Evolutionary conservation across 1,284 basidiomycete genomes (phyloP).

Genomic region (Gomphus bonarii): DNA sequence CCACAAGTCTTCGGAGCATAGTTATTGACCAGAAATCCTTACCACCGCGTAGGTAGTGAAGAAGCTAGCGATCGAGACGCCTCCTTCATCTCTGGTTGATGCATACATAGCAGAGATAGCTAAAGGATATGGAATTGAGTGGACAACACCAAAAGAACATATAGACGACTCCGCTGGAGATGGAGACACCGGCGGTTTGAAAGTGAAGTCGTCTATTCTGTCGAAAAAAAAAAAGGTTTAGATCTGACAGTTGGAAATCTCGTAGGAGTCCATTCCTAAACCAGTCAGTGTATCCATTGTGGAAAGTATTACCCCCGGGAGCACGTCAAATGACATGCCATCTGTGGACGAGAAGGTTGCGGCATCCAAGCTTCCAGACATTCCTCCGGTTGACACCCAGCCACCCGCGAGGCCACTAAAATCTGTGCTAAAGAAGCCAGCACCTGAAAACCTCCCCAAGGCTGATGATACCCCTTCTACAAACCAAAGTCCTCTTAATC

Average conservation of each 20-base stretch:
- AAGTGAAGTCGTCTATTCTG: conserved; percentile 21
- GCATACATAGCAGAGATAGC: conserved; percentile 85
- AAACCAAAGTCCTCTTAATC: conserved; percentile 15
- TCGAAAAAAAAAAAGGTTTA: too few species aligned
- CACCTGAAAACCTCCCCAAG: conserved; percentile 37
- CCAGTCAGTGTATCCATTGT: background rate
- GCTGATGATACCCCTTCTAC: conserved; percentile 24
- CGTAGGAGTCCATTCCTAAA: conserved; percentile 6
- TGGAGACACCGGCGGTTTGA: conserved; percentile 20
- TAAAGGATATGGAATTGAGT: conserved; percentile 74
- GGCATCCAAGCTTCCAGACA: conserved; percentile 22
- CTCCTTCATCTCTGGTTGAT: conserved; percentile 68
- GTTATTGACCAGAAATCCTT: background rate
- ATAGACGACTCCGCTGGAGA: conserved; percentile 20
- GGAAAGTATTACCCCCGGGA: background rate
- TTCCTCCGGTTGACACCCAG: conserved; percentile 21
- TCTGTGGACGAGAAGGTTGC: conserved; percentile 13
- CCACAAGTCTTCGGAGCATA: conserved; percentile 7
- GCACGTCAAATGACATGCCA: background rate
- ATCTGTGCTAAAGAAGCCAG: conserved; percentile 27
- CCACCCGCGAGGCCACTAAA: conserved; percentile 8
- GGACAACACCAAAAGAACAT: conserved; percentile 28
- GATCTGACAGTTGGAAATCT: background rate
- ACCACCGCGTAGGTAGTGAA: conserved; percentile 42
- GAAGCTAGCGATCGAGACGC: conserved; percentile 65